Evolutionary conservation across 1,284 basidiomycete genomes (phyloP).

Genomic region (Pseudozyma thailandica): DNA sequence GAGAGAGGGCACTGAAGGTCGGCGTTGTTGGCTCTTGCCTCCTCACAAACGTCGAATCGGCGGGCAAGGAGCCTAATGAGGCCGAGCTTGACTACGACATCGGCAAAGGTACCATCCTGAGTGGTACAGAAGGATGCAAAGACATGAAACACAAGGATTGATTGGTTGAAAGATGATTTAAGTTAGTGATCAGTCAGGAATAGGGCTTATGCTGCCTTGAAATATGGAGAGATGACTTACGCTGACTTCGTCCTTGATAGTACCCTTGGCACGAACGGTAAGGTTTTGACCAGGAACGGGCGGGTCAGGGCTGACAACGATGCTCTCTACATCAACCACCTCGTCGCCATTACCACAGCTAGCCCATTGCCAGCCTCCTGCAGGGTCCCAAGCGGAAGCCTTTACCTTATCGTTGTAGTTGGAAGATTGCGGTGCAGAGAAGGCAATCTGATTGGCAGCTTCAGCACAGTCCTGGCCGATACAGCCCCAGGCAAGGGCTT

Average conservation of each 20-base stretch:
- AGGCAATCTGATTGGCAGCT: conserved; percentile 41
- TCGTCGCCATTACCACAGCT: conserved; percentile 54
- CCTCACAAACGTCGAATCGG: conserved; percentile 63
- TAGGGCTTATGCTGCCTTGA: too few species aligned
- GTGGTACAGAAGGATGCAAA: neutral
- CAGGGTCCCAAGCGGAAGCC: conserved; percentile 21
- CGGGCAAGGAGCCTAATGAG: conserved; percentile 58
- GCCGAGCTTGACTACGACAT: conserved; percentile 65
- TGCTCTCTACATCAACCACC: conserved; percentile 52
- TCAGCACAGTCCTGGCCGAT: conserved; percentile 42
- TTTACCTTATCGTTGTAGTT: conserved; percentile 6
- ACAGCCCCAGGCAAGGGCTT: conserved; percentile 41
- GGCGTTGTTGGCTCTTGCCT: conserved; percentile 58
- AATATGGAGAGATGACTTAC: conserved; percentile 37
- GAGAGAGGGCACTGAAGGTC: conserved; percentile 62
- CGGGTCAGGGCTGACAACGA: conserved; percentile 62
- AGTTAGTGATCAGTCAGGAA: too few species aligned
- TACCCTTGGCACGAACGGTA: conserved; percentile 60
- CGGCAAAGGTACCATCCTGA: conserved; percentile 59
- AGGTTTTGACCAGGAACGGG: conserved; percentile 64
- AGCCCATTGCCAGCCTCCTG: conserved; percentile 62
- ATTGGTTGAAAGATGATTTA: neutral
- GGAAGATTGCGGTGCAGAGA: conserved; percentile 27
- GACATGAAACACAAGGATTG: neutral
- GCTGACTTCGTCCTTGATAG: conserved; percentile 47